Evolutionary conservation across 129 eudicot genomes (phyloP).

Genomic region (Oenanthe sinensis): DNA sequence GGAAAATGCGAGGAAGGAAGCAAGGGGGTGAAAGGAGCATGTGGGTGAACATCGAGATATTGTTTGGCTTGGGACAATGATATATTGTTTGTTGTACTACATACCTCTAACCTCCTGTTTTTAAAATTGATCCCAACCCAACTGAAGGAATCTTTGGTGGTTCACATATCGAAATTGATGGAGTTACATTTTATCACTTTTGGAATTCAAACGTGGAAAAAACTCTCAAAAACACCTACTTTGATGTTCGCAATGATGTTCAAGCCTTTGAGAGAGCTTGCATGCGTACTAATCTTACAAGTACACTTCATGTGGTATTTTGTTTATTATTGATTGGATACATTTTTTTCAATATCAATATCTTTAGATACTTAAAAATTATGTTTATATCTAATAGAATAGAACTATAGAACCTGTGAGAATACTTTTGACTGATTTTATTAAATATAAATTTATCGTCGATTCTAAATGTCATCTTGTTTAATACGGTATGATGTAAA

Average conservation of each 20-base stretch:
- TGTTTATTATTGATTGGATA: no score
- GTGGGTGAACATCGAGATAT: neutral
- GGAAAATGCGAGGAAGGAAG: neutral
- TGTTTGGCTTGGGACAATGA: neutral
- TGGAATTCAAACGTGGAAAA: slow-evolving; percentile 4
- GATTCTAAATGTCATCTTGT: no score
- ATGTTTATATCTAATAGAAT: no score
- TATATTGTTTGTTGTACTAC: neutral
- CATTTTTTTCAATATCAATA: no score
- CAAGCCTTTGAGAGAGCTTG: neutral
- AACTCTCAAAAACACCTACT: neutral
- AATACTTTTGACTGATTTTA: no score
- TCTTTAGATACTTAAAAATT: no score
- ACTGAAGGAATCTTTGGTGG: slow-evolving; percentile 6
- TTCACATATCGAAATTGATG: neutral
- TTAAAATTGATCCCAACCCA: neutral
- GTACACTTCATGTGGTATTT: no score
- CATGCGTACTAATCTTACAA: no score
- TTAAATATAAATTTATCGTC: no score
- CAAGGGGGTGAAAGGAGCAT: neutral
- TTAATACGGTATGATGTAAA: no score
- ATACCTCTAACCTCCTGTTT: neutral
- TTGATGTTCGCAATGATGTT: slow-evolving; percentile 3
- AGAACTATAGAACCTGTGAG: no score
- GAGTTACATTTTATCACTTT: neutral